Evolutionary conservation across 2,329 filamentous ascomycete genomes (phyloP), one percentile per base, ranked within the genome.

Genomic region (Colletotrichum tofieldiae): DNA sequence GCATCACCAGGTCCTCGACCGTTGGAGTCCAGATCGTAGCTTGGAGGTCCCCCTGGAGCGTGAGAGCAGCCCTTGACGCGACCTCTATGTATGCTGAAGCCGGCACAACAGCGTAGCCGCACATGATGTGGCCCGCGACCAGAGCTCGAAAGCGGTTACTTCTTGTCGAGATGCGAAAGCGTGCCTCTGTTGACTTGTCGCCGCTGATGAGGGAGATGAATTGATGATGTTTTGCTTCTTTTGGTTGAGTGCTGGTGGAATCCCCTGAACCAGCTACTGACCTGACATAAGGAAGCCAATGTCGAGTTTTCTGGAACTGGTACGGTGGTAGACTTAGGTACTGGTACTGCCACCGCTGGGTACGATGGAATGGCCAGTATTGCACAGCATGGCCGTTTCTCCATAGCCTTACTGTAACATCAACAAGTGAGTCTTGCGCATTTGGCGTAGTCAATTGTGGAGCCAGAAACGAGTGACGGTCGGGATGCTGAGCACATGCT

Each of bases 261-360:
- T 9, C 39, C 18, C 6, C 35, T 4, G 23, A 20, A 7, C 2
- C 9, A n/a, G 14, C 12, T 43, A 16, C 37, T 35, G 35, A 5
- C 6, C 52, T 26, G 3, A 52, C 65, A 2, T 70, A 63, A 1
- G 75, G 71, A 20, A 78, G 71, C 78, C 79, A 80, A 58, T 79
- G 76, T 0, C 67, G 61, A 5, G 71, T 75, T 60, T 78, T 77
- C 16, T 78, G 76, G 47, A 80, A 81, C 39, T 79, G 78, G 26
- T 80, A 79, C 0, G 75, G 71, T 4, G 80, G 79, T n/a, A 81
- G 64, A 26, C 72, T 72, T 4, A 78, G 32, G 3, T 18, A 26
- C 12, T 5, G 9, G 18, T 73, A 78, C 6, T 71, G 41, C 4
- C 20, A 2, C 29, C 62, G 58, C 32, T 76, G 74, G 23, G 9